Conservation (phyloP, 2,329 filamentous ascomycete genomes). For the Phialocephala subalpina region DNA sequence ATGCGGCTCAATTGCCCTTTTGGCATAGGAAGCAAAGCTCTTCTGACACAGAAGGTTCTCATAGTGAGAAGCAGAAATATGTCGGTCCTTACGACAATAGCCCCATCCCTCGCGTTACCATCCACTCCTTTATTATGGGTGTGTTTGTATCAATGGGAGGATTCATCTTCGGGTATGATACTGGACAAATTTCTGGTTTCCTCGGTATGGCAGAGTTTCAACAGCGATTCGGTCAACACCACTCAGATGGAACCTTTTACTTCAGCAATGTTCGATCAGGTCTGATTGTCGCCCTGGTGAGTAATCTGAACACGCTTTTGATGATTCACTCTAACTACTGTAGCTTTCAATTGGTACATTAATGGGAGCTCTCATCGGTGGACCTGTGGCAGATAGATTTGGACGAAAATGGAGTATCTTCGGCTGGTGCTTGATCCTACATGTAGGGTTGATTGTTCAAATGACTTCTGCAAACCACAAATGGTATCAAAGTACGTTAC, state of each 20-base stretch:
- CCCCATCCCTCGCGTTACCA: conserved; percentile 30
- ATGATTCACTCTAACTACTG: conserved; percentile 53
- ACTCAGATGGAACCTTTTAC: conserved; percentile 42
- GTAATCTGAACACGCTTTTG: conserved; percentile 49
- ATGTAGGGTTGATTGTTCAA: conserved; percentile 70
- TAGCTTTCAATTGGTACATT: conserved; percentile 79
- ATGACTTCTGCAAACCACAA: conserved; percentile 59
- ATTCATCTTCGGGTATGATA: conserved; percentile 68
- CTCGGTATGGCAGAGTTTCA: conserved; percentile 62
- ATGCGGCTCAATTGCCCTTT: conserved; percentile 22
- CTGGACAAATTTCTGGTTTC: conserved; percentile 67
- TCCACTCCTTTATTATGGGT: conserved; percentile 36
- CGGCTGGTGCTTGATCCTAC: conserved; percentile 61
- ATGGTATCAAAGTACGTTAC: conserved; percentile 52
- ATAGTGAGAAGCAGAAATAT: conserved; percentile 27
- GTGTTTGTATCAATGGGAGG: conserved; percentile 44
- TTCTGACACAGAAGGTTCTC: conserved; percentile 24
- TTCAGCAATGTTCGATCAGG: conserved; percentile 69
- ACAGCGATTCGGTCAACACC: conserved; percentile 57
- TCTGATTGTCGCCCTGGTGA: conserved; percentile 58
- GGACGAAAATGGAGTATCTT: conserved; percentile 67
- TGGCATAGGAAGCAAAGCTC: conserved; percentile 13
- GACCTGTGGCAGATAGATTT: conserved; percentile 69
- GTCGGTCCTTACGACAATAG: conserved; percentile 29
- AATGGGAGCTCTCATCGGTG: conserved; percentile 78